phyloP scores from a whole-genome alignment of 2,329 filamentous ascomycete genomes.

The Aspergillus jensenii region DNA sequence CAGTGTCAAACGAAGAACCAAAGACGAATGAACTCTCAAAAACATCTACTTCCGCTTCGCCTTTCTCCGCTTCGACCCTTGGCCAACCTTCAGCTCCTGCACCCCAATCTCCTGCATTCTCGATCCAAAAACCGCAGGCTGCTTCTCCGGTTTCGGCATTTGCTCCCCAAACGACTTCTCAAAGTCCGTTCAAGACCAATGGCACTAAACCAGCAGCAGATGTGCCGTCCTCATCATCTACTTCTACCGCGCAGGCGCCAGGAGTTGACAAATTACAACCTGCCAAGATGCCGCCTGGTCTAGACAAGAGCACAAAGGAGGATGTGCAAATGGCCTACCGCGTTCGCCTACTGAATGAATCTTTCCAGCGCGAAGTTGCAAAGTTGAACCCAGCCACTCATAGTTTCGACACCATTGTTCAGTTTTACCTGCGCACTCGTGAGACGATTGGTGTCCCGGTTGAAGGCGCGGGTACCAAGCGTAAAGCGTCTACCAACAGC shows the following conservation, averaged over 20 bases:
- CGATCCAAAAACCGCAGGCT: slow-evolving; percentile 10
- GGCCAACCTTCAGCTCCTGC: slow-evolving; percentile 5
- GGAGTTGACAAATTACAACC: slow-evolving; percentile 19
- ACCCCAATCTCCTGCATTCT: slow-evolving; percentile 10
- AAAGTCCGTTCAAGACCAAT: slow-evolving; percentile 17
- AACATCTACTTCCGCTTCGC: slow-evolving; percentile 12
- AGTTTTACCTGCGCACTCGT: slow-evolving; percentile 40
- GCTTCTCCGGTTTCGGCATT: slow-evolving; percentile 9
- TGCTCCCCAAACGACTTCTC: slow-evolving; percentile 7
- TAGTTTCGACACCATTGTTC: slow-evolving; percentile 37
- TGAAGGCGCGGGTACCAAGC: slow-evolving; percentile 25
- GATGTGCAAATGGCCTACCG: slow-evolving; percentile 27
- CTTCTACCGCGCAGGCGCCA: background rate
- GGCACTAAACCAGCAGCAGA: slow-evolving; percentile 6
- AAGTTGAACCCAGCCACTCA: slow-evolving; percentile 31
- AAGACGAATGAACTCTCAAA: slow-evolving; percentile 13
- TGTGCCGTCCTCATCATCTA: background rate
- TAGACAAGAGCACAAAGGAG: slow-evolving; percentile 19
- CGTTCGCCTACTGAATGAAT: slow-evolving; percentile 35
- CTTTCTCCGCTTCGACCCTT: slow-evolving; percentile 15
- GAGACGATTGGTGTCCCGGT: slow-evolving; percentile 38
- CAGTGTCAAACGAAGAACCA: slow-evolving; percentile 11
- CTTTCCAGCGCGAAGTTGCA: slow-evolving; percentile 34
- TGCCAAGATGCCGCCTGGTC: slow-evolving; percentile 16
- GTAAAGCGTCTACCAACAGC: slow-evolving; percentile 25